Conservation (phyloP, 2,329 filamentous ascomycete genomes). For the Colletotrichum sp. region DNA sequence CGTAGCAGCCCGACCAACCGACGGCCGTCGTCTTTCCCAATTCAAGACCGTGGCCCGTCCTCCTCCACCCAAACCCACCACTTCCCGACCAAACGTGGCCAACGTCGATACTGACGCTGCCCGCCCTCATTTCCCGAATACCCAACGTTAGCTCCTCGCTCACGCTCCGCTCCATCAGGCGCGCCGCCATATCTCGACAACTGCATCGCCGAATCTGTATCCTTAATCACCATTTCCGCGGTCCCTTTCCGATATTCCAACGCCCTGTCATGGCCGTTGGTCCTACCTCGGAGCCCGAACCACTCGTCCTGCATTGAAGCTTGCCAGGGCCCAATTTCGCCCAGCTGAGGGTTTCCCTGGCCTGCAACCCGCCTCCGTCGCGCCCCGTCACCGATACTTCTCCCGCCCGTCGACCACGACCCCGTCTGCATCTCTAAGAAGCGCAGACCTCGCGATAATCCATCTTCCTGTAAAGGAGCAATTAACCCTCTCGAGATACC, state of each 20-base stretch:
- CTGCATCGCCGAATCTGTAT: slow-evolving; percentile 9
- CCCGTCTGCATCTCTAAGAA: not conserved
- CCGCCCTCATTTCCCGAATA: slow-evolving; percentile 18
- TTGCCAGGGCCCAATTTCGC: slow-evolving; percentile 13
- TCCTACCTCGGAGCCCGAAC: slow-evolving; percentile 2
- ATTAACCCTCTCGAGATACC: not conserved
- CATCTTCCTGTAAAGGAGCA: not conserved
- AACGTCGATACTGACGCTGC: slow-evolving; percentile 12
- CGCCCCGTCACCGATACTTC: slow-evolving; percentile 9
- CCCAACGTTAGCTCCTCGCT: not conserved
- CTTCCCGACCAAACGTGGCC: slow-evolving; percentile 15
- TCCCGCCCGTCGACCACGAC: not conserved
- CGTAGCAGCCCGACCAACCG: not conserved
- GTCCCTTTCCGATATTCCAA: not conserved
- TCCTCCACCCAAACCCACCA: slow-evolving; percentile 3
- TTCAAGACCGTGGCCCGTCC: slow-evolving; percentile 17
- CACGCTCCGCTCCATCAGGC: not conserved
- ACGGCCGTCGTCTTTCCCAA: not conserved
- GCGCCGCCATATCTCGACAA: slow-evolving; percentile 3
- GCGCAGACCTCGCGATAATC: not conserved
- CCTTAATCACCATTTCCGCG: slow-evolving; percentile 2
- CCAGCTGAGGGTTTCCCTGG: slow-evolving; percentile 13
- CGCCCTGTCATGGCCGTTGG: slow-evolving; percentile 18
- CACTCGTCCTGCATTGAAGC: slow-evolving; percentile 13
- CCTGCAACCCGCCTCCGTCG: not conserved